These are phyloP conservation scores for Arctium minus DNA, from an alignment of 129 eudicot genomes.

Conservation along the genomic window DNA sequence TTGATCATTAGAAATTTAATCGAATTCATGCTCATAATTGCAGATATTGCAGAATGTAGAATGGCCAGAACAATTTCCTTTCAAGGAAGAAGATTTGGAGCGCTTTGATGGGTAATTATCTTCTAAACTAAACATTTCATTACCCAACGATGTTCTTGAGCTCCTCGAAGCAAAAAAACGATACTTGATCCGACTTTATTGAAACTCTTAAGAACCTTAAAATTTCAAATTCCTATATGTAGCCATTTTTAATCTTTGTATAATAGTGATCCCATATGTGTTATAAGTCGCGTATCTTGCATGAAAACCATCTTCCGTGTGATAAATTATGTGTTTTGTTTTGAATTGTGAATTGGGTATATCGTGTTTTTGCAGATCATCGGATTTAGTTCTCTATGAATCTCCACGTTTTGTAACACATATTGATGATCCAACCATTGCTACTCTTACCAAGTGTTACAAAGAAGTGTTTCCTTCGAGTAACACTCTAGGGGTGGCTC, in stretches of 20 bases:
- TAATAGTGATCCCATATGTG: background rate
- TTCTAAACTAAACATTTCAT: background rate
- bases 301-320: background rate
- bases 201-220: background rate
- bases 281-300: background rate
- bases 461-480: constrained; percentile 86
- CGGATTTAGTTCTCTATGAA: constrained; percentile 81
- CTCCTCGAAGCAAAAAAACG: background rate
- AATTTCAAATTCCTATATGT: background rate
- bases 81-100: constrained; percentile 85
- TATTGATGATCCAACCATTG: constrained; percentile 96
- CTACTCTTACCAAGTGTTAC: constrained; percentile 91
- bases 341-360: background rate
- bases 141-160: background rate
- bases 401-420: constrained; percentile 92
- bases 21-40: background rate
- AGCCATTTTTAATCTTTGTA: background rate
- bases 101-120: constrained; percentile 78
- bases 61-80: constrained; percentile 94
- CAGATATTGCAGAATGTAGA: constrained; percentile 85
- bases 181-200: background rate
- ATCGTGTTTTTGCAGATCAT: constrained; percentile 48
- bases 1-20: background rate
- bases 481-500: constrained; percentile 77
- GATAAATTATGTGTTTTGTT: background rate